Evolutionary conservation across 371 early-diverging fungal species (phyloP).

Genomic region (Mucor indicus): DNA sequence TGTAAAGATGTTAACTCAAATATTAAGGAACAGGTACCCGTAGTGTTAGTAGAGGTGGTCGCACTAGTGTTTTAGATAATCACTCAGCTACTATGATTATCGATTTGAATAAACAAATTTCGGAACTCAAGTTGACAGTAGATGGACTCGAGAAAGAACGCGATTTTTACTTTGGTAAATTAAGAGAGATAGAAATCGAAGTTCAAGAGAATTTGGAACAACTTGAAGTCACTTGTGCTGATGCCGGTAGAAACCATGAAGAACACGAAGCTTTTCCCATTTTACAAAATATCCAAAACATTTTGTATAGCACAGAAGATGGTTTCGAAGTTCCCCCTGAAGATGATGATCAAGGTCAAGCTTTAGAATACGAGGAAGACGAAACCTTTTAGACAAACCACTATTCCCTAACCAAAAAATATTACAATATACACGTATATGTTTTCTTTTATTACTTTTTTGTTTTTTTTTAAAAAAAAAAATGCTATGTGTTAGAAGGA

Average conservation of each 20-base stretch:
- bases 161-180: slow-evolving; percentile 92
- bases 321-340: slow-evolving; percentile 48
- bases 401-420: too few relatives aligned
- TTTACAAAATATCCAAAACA: slow-evolving; percentile 77
- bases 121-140: slow-evolving; percentile 75
- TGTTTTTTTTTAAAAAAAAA: too few relatives aligned
- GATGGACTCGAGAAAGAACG: slow-evolving; percentile 92
- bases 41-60: slow-evolving; percentile 32
- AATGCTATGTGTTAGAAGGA: too few relatives aligned
- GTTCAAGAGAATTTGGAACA: slow-evolving; percentile 73
- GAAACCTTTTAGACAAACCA: slow-evolving; percentile 17
- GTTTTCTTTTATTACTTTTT: too few relatives aligned
- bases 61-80: slow-evolving; percentile 25
- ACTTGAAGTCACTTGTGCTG: slow-evolving; percentile 25
- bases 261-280: slow-evolving; percentile 21
- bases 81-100: slow-evolving; percentile 53
- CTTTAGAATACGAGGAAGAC: slow-evolving; percentile 16
- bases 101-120: slow-evolving; percentile 70
- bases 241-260: slow-evolving; percentile 21
- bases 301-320: slow-evolving; percentile 85
- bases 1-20: too few relatives aligned
- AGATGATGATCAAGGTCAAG: slow-evolving; percentile 25
- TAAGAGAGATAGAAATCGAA: slow-evolving; percentile 89
- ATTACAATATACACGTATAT: too few relatives aligned
- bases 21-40: slow-evolving; percentile 21